phyloP scores from a whole-genome alignment of 163 green algal species.

The Scenedesmus sp. region DNA sequence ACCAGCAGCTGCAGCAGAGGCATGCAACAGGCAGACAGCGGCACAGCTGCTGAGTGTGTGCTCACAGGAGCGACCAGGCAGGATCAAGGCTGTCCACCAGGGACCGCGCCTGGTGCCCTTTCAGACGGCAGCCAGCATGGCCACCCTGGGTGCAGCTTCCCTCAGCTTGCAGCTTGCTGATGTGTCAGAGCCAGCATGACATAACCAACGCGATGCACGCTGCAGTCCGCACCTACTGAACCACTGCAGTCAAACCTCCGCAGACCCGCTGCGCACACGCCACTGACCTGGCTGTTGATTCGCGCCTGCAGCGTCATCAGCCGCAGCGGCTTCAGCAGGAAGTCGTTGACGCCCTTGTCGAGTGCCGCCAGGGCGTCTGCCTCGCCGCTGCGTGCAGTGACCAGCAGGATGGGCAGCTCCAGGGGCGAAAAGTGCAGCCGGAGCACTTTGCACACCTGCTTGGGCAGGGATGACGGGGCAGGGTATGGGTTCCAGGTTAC shows the following conservation, averaged over 20 bases:
- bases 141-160: background rate
- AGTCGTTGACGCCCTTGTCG: conserved; percentile 29
- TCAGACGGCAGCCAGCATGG: background rate
- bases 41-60: background rate
- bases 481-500: no score
- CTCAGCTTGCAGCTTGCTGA: background rate
- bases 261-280: background rate
- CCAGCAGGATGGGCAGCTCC: conserved; percentile 36
- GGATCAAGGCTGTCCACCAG: no score
- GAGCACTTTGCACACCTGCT: background rate
- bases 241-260: background rate
- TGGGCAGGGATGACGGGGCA: no score
- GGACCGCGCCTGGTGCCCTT: no score
- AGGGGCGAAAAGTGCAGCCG: background rate
- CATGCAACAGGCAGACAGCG: background rate
- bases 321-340: conserved; percentile 29
- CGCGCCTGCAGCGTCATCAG: conserved; percentile 24
- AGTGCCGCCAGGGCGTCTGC: background rate
- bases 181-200: background rate
- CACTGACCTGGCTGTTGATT: conserved; percentile 22
- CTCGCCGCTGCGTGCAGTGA: conserved; percentile 13
- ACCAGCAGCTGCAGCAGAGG: background rate
- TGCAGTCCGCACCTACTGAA: background rate
- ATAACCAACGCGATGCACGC: background rate
- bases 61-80: no score